phyloP scores from a whole-genome alignment of 495 filamentous ascomycete genomes.

The Apodospora peruviana region DNA sequence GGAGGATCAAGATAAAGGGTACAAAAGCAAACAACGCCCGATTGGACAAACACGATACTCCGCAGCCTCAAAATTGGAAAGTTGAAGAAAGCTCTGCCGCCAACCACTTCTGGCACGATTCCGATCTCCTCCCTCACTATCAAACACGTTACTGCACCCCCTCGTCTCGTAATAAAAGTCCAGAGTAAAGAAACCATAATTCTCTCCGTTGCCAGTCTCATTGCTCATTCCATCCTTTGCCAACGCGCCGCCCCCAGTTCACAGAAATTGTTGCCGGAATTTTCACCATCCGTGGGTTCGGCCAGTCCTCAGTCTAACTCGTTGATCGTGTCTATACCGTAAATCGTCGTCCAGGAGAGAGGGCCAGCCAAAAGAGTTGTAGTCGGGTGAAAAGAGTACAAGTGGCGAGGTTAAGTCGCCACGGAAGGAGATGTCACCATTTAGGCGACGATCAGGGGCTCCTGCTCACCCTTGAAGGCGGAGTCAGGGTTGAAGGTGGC shows the following conservation, averaged over 20 bases:
- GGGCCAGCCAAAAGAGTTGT: conserved; percentile 8
- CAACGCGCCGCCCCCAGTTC: neutral
- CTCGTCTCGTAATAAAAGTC: too few species aligned
- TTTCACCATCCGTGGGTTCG: conserved; percentile 5
- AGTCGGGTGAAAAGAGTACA: conserved; percentile 6
- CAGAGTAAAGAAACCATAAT: neutral
- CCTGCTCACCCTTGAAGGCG: conserved; percentile 20
- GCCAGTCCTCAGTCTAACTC: conserved; percentile 7
- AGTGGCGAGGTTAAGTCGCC: neutral
- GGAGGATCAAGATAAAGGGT: too few species aligned
- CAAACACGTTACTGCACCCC: too few species aligned
- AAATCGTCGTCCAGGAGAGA: conserved; percentile 24
- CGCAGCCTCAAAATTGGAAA: too few species aligned
- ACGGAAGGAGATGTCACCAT: conserved; percentile 4
- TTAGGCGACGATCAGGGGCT: conserved; percentile 35
- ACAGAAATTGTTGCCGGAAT: neutral
- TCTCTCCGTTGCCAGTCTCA: conserved; percentile 7
- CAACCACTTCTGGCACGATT: too few species aligned
- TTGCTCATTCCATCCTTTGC: conserved; percentile 2
- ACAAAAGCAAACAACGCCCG: too few species aligned
- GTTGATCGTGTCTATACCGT: conserved; percentile 27
- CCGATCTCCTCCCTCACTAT: too few species aligned
- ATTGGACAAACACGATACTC: too few species aligned
- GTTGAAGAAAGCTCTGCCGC: too few species aligned
- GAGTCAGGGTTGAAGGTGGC: conserved; percentile 6